These are phyloP conservation scores for Fusarium humuli DNA, from an alignment of 2,329 filamentous ascomycete genomes.

Conservation along the genomic window DNA sequence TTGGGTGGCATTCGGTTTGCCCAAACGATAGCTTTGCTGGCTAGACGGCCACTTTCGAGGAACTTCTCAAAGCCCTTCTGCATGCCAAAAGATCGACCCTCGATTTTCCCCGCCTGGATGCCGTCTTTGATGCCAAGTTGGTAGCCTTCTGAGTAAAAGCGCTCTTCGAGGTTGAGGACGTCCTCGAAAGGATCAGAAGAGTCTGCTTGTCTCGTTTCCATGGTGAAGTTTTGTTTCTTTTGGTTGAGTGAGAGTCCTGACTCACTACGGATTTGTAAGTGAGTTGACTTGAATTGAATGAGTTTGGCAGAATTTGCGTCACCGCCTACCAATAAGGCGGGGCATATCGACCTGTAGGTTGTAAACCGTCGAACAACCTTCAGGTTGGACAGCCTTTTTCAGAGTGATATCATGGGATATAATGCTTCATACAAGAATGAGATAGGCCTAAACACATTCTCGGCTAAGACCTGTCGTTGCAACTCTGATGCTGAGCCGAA, in stretches of 20 bases:
- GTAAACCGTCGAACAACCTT: neutral
- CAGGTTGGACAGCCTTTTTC: no score
- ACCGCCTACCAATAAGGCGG: slow-evolving; percentile 45
- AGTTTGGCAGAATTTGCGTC: slow-evolving; percentile 47
- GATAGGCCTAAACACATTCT: no score
- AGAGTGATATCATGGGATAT: neutral
- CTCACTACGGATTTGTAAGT: slow-evolving; percentile 40
- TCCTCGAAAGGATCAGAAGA: slow-evolving; percentile 66
- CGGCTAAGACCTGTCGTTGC: neutral
- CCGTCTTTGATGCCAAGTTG: slow-evolving; percentile 80
- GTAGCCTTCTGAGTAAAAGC: slow-evolving; percentile 87
- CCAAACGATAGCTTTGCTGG: slow-evolving; percentile 87
- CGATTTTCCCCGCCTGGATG: slow-evolving; percentile 79
- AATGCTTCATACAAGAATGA: neutral
- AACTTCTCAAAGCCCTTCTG: slow-evolving; percentile 97
- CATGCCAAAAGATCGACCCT: slow-evolving; percentile 90
- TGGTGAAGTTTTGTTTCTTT: slow-evolving; percentile 8
- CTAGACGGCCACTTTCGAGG: slow-evolving; percentile 79
- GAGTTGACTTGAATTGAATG: slow-evolving; percentile 26
- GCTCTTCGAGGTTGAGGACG: slow-evolving; percentile 70
- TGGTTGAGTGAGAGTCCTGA: neutral
- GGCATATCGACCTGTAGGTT: slow-evolving; percentile 26
- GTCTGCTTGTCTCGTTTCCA: slow-evolving; percentile 41
- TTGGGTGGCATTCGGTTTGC: slow-evolving; percentile 69
- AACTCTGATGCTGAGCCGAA: neutral